phyloP scores from a whole-genome alignment of 192 early-diverging fungal genomes.

The Backusella psychrophila region DNA sequence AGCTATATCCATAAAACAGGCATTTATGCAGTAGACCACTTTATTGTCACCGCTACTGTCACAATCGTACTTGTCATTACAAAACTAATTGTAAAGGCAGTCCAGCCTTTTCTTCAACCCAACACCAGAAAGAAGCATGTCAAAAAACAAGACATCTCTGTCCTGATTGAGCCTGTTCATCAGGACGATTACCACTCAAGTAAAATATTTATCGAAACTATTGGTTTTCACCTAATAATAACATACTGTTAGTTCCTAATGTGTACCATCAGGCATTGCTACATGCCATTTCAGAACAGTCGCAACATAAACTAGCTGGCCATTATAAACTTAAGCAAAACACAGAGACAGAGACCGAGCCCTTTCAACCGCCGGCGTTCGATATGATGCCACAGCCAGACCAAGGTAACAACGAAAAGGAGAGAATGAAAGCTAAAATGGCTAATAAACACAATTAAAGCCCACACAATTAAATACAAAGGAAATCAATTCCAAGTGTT shows the following conservation, averaged over 20 bases:
- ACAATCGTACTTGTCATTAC: conserved; percentile 19
- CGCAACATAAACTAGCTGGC: conserved; percentile 18
- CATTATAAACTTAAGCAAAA: conserved; percentile 19
- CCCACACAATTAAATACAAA: neutral
- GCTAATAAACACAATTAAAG: neutral
- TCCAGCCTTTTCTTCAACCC: neutral
- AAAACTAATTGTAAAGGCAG: conserved; percentile 16
- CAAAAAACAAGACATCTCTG: conserved; percentile 13
- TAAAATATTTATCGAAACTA: neutral
- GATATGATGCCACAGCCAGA: conserved; percentile 32
- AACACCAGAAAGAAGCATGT: neutral
- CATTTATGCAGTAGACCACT: conserved; percentile 33
- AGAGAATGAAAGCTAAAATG: neutral
- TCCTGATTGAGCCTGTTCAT: conserved; percentile 20
- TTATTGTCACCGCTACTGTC: conserved; percentile 25
- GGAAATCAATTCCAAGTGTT: neutral
- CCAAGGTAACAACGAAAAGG: conserved; percentile 20
- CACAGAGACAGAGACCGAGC: conserved; percentile 18
- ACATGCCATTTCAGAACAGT: conserved; percentile 23
- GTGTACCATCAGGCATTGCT: conserved; percentile 29
- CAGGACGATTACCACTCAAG: conserved; percentile 29
- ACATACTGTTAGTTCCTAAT: conserved; percentile 19
- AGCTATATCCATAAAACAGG: conserved; percentile 22
- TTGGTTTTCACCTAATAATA: neutral
- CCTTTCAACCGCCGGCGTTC: conserved; percentile 27